Evolutionary conservation across 495 filamentous ascomycete genomes (phyloP).

Genomic region (Aspergillus ellipticus): DNA sequence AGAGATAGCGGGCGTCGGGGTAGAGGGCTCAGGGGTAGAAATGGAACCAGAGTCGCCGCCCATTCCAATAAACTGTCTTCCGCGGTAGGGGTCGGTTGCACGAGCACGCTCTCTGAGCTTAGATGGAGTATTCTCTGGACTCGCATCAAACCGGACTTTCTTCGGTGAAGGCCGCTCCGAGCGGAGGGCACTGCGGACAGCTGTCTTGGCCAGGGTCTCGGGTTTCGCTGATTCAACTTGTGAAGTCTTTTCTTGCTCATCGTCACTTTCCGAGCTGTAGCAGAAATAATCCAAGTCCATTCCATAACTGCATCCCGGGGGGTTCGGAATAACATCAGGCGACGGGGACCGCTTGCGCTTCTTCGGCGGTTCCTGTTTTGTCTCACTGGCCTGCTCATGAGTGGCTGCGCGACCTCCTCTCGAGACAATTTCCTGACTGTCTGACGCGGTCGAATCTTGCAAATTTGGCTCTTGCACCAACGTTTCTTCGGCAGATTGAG

Average conservation of each 20-base stretch:
- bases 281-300: slow-evolving; percentile 42
- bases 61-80: slow-evolving; percentile 22
- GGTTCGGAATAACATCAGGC: slow-evolving; percentile 46
- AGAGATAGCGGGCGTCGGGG: slow-evolving; percentile 7
- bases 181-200: slow-evolving; percentile 15
- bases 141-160: slow-evolving; percentile 29
- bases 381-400: neutral
- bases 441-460: neutral
- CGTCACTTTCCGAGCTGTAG: slow-evolving; percentile 32
- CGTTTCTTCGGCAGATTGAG: neutral
- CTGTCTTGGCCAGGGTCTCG: slow-evolving; percentile 8
- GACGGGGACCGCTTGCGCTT: slow-evolving; percentile 43
- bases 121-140: slow-evolving; percentile 28
- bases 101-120: slow-evolving; percentile 18
- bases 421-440: neutral
- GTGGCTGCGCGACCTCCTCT: slow-evolving; percentile 8
- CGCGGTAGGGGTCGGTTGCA: slow-evolving; percentile 24
- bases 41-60: slow-evolving; percentile 5
- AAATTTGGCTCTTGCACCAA: neutral
- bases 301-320: slow-evolving; percentile 41
- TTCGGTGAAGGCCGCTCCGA: slow-evolving; percentile 23
- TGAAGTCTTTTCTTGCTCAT: slow-evolving; percentile 20
- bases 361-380: slow-evolving; percentile 12
- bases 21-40: slow-evolving; percentile 14
- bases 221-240: slow-evolving; percentile 7